A percentile compares a stretch with the other conserved stretches of the same genome.
Conservation (phyloP, 306 rosid genomes). For the Mucuna pruriens region DNA sequence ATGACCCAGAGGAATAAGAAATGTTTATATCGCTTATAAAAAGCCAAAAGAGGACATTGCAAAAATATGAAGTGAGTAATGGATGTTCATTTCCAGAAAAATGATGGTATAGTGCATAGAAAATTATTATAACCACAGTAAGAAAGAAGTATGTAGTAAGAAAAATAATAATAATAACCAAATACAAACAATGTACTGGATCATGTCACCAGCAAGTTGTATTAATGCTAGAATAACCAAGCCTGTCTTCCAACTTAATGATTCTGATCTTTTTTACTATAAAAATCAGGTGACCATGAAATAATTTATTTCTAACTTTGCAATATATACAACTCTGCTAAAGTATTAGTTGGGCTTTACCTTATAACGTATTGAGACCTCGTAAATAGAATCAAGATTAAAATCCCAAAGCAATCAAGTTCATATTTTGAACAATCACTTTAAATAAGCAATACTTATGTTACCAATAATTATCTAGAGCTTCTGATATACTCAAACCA, state of each 20-base stretch:
- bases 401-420: conserved; percentile 6
- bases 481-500: conserved; percentile 9
- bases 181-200: not conserved
- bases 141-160: not conserved
- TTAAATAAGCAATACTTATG: not conserved
- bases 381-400: conserved; percentile 8
- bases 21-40: not conserved
- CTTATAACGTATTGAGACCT: not conserved
- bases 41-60: not conserved
- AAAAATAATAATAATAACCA: not conserved
- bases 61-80: not conserved
- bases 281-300: not conserved
- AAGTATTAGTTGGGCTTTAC: not conserved
- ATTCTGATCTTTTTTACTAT: not conserved
- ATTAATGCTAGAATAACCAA: not conserved
- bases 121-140: not conserved
- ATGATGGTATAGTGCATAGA: not conserved
- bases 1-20: not conserved
- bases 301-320: conserved; percentile 17
- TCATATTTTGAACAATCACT: conserved; percentile 2
- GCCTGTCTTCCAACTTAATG: not conserved
- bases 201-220: not conserved
- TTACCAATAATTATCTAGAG: not conserved
- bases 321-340: conserved; percentile 11
- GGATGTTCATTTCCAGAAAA: conserved; percentile 4